Conservation (phyloP, 768 basidiomycete genomes). For the Boletus rubropictus region DNA sequence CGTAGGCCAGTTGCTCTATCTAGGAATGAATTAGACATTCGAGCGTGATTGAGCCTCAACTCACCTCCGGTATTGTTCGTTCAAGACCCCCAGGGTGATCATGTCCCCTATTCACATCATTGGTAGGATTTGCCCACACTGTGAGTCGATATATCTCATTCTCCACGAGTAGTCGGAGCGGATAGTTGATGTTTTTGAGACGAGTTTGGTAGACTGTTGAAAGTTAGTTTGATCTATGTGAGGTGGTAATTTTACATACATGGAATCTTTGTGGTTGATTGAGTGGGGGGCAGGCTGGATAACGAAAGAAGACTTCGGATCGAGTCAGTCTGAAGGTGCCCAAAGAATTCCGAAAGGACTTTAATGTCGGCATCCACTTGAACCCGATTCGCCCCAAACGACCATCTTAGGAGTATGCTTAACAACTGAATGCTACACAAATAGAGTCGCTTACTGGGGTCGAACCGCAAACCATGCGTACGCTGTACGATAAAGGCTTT, state of each 20-base stretch:
- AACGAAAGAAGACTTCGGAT: constrained; percentile 53
- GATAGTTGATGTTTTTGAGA: constrained; percentile 63
- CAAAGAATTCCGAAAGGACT: constrained; percentile 77
- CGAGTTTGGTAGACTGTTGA: constrained; percentile 49
- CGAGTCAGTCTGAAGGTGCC: constrained; percentile 68
- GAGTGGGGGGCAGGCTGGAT: constrained; percentile 56
- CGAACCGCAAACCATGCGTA: constrained; percentile 91
- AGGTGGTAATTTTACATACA: constrained; percentile 30
- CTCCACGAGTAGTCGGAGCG: constrained; percentile 80
- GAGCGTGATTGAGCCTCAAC: constrained; percentile 5
- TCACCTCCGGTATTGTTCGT: constrained; percentile 58
- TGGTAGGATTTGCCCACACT: constrained; percentile 88
- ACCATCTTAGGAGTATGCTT: constrained; percentile 60
- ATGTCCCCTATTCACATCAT: constrained; percentile 62
- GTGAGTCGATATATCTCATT: constrained; percentile 82
- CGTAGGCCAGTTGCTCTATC: constrained; percentile 59
- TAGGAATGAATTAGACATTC: constrained; percentile 3
- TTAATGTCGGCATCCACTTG: constrained; percentile 88
- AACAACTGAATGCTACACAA: neutral
- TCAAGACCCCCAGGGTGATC: constrained; percentile 56
- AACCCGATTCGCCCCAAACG: constrained; percentile 89
- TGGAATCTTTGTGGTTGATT: constrained; percentile 37
- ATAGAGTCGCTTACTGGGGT: constrained; percentile 67
- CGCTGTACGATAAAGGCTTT: constrained; percentile 71
- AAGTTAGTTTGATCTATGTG: constrained; percentile 4